Evolutionary conservation across 768 basidiomycete genomes (phyloP).

Genomic region (Suillus americanus): DNA sequence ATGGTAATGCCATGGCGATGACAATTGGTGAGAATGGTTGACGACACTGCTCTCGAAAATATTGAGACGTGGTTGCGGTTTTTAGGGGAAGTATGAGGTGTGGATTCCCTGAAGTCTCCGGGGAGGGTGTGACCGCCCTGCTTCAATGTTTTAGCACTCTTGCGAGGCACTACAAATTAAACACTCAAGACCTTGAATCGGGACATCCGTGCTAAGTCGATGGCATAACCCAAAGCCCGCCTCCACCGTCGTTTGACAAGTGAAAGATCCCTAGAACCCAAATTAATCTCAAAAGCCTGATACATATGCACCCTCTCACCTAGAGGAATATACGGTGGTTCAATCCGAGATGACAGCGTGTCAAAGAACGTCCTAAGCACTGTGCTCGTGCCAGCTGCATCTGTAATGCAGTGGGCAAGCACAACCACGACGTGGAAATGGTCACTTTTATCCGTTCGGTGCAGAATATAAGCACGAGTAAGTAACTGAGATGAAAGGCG

Average conservation of each 20-base stretch:
- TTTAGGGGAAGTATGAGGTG: conserved; percentile 39
- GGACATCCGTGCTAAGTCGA: conserved; percentile 31
- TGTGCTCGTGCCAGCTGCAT: conserved; percentile 46
- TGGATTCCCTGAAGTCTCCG: conserved; percentile 34
- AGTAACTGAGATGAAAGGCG: conserved; percentile 40
- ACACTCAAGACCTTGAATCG: conserved; percentile 34
- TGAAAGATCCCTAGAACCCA: conserved; percentile 30
- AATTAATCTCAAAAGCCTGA: conserved; percentile 38
- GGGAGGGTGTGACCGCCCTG: conserved; percentile 60
- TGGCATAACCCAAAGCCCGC: conserved; percentile 40
- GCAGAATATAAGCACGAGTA: conserved; percentile 42
- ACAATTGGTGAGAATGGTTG: conserved; percentile 36
- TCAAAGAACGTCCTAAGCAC: conserved; percentile 46
- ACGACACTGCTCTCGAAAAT: conserved; percentile 31
- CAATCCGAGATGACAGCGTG: conserved; percentile 25
- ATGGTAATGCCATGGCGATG: conserved; percentile 44
- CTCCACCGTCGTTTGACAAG: conserved; percentile 44
- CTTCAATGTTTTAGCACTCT: conserved; percentile 4
- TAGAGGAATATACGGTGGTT: conserved; percentile 22
- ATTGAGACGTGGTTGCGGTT: conserved; percentile 25
- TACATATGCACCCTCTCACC: conserved; percentile 40
- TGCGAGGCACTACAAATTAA: not conserved
- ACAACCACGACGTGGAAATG: conserved; percentile 44
- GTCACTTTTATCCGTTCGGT: conserved; percentile 36
- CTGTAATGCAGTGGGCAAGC: conserved; percentile 50